Base-by-base conservation (phyloP, 1,284 basidiomycete species). In the Ustilago cynodontis region DNA sequence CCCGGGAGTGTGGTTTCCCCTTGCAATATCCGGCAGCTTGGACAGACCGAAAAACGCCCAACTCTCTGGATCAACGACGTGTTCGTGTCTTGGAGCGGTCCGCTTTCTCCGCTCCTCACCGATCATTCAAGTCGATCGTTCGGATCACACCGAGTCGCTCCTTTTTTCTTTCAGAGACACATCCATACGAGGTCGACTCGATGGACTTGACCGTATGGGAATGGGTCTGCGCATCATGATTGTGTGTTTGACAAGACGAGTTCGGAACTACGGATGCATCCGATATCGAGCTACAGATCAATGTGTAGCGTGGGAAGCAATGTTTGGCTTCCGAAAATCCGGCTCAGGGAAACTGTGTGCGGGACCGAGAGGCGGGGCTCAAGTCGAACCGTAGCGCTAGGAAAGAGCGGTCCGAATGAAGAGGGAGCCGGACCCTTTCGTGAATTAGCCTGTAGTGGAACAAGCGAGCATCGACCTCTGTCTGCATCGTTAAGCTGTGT, bases 101-200 rank as follows among this genome's bases (percentile, higher is more conserved):
- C 3, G n/a, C 43, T 45, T 45, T n/a, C 43, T 45, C 43, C 43
- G 22, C 43, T 45, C 43, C n/a, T 45, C 43, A 45, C 43, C 43
- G 43, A 51, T 18, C 2, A 16, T 37, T 28, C 35, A 20, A 54
- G n/a, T 56, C 37, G 41, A 57, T n/a, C 9, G 26, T 24, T 18
- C 47, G 47, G 47, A 24, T 26, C 26, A 28, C 20, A 10, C 16
- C 22, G 24, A 49, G 26, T 11, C 47, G 47, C 9, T 49, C 24
- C 22, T 16, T 11, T 14, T 45, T 45, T 22, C 5, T 11, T 22
- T 45, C 18, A 43, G 41, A 18, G 14, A 16, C 20, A n/a, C 2
- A 4, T 14, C 20, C 6, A 20, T 8, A 20, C 41, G 41, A 20
- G n/a, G n/a, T 43, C 41, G 41, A 20, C 7, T 20, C 8, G 8